These are phyloP conservation scores for Talaromyces nanjingensis DNA, from an alignment of 495 filamentous ascomycete species.

Conservation along the genomic window DNA sequence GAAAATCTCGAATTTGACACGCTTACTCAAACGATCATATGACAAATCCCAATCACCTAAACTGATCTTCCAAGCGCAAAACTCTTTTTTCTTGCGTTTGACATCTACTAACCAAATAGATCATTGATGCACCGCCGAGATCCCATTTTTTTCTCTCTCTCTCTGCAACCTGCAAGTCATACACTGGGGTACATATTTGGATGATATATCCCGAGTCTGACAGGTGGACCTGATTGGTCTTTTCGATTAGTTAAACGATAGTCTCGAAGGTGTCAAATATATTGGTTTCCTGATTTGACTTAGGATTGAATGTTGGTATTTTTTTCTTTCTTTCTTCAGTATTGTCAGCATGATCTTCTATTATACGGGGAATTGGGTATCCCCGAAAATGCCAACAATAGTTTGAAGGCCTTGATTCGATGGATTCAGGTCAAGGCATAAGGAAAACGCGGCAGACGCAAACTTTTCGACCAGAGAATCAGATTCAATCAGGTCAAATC, in stretches of 20 bases:
- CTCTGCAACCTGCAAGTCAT: background rate
- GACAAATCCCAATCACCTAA: background rate
- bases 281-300: background rate
- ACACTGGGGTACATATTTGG: background rate
- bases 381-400: background rate
- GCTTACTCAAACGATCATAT: background rate
- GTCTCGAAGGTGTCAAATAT: background rate
- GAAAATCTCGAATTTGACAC: background rate
- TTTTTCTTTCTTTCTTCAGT: background rate
- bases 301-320: background rate
- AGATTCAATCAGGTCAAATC: background rate
- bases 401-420: background rate
- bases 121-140: background rate
- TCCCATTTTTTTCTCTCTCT: background rate
- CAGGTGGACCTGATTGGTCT: background rate
- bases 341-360: background rate
- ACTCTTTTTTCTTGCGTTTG: background rate
- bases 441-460: background rate
- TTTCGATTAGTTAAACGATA: background rate
- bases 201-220: background rate
- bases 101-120: background rate
- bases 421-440: background rate
- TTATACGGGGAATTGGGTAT: background rate
- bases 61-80: background rate
- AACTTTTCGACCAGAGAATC: background rate